A percentile compares a stretch with the other conserved stretches of the same genome.
phyloP scores from a whole-genome alignment of 495 filamentous ascomycete genomes.

The Penicillium salamii region DNA sequence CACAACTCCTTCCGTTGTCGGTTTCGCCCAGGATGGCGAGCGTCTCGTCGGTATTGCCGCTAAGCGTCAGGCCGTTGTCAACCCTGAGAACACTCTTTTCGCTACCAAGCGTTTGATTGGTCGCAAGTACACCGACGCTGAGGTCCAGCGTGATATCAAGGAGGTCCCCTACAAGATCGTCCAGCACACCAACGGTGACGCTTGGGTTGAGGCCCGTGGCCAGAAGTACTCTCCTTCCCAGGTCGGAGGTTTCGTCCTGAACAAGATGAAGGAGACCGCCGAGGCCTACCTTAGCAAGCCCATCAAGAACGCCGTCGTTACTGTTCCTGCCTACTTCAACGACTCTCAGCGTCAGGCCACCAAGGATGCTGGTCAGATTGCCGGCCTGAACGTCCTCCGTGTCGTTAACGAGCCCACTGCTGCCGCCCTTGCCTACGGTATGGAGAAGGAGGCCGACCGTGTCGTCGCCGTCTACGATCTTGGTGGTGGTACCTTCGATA shows the following conservation, averaged over 20 bases:
- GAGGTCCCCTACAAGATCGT: slow-evolving; percentile 99
- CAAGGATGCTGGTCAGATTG: slow-evolving; percentile 95
- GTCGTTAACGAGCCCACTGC: slow-evolving; percentile 97
- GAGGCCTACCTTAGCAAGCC: slow-evolving; percentile 86
- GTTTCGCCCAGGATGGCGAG: slow-evolving; percentile 96
- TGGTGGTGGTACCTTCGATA: slow-evolving; percentile 98
- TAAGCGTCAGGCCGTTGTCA: slow-evolving; percentile 98
- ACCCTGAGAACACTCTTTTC: slow-evolving; percentile 98
- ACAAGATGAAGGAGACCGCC: slow-evolving; percentile 99
- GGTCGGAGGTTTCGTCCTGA: slow-evolving; percentile 93
- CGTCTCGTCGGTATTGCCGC: slow-evolving; percentile 96
- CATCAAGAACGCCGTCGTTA: slow-evolving; percentile 93
- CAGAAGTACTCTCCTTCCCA: slow-evolving; percentile 98
- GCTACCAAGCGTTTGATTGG: slow-evolving; percentile 99
- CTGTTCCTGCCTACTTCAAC: slow-evolving; percentile 97
- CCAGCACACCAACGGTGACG: slow-evolving; percentile 96
- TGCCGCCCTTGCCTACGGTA: slow-evolving; percentile 89
- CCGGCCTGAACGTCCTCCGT: slow-evolving; percentile 92
- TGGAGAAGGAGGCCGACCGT: slow-evolving; percentile 89
- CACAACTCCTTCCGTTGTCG: slow-evolving; percentile 96
- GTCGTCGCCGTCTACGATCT: slow-evolving; percentile 96
- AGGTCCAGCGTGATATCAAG: slow-evolving; percentile 97
- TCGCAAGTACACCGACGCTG: slow-evolving; percentile 92
- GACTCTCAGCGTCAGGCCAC: slow-evolving; percentile 97
- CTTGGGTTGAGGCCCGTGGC: slow-evolving; percentile 94